phyloP scores from a whole-genome alignment of 192 early-diverging fungal species.

The Backusella australiensis region DNA sequence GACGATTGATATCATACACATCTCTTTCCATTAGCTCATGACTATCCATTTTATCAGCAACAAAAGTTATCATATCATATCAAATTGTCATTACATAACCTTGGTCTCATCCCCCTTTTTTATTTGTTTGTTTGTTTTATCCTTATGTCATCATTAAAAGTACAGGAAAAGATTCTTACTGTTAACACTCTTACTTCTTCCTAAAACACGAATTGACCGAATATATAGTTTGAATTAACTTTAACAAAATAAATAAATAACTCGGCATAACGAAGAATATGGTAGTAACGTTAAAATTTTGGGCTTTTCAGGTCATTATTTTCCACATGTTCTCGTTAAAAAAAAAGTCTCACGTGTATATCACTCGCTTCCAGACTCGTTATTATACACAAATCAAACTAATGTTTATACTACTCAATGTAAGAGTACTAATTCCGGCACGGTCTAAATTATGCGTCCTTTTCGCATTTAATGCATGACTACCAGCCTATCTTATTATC shows the following conservation, averaged over 20 bases:
- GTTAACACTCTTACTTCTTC: not conserved
- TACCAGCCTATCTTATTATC: not conserved
- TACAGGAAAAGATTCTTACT: not conserved
- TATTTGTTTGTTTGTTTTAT: not conserved
- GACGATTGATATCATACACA: not conserved
- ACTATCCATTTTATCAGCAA: not conserved
- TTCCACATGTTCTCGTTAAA: not conserved
- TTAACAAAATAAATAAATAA: not conserved
- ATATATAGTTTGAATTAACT: not conserved
- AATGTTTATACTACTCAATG: not conserved
- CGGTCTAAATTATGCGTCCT: not conserved
- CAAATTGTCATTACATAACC: not conserved
- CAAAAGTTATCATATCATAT: not conserved
- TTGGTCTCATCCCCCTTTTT: not conserved
- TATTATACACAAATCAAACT: not conserved
- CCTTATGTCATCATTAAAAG: not conserved
- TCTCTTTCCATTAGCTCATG: not conserved
- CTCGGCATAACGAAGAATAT: not conserved
- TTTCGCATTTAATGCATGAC: not conserved
- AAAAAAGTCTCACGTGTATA: not conserved
- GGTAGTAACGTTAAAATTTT: not conserved
- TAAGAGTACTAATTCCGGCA: not conserved
- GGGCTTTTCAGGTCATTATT: not conserved
- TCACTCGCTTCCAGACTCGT: not conserved
- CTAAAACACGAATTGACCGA: not conserved